Percentiles rank a stretch among this genome's conserved stretches.
Conservation (phyloP, 768 basidiomycete genomes). For the Amanita inopinata region DNA sequence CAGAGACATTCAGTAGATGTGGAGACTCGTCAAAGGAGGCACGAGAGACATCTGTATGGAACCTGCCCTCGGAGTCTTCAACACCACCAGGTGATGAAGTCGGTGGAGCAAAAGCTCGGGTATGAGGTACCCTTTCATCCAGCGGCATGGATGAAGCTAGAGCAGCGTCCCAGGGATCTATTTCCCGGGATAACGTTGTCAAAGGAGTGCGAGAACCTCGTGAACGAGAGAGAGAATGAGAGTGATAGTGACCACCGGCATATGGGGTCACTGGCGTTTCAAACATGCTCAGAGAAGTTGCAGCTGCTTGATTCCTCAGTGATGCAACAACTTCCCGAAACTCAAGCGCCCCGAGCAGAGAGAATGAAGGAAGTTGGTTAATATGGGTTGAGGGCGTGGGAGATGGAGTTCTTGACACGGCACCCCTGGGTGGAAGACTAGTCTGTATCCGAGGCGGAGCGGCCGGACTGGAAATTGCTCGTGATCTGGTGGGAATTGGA, state of each 20-base stretch:
- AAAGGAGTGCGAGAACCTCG: constrained; percentile 17
- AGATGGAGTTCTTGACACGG: constrained; percentile 42
- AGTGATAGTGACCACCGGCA: constrained; percentile 65
- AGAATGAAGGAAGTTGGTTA: constrained; percentile 70
- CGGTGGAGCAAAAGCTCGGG: neutral
- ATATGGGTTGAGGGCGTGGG: constrained; percentile 30
- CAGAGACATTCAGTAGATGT: constrained; percentile 18
- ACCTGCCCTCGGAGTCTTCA: neutral
- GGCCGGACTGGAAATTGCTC: constrained; percentile 29
- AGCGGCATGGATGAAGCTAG: constrained; percentile 28
- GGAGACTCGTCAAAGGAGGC: constrained; percentile 1
- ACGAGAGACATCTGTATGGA: neutral
- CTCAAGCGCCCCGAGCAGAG: constrained; percentile 90
- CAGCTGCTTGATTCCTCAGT: constrained; percentile 59
- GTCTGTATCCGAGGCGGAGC: constrained; percentile 27
- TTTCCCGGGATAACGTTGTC: neutral
- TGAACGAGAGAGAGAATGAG: constrained; percentile 10
- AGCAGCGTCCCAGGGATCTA: constrained; percentile 38
- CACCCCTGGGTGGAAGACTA: constrained; percentile 24
- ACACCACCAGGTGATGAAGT: neutral
- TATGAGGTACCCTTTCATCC: constrained; percentile 32
- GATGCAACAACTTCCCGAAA: constrained; percentile 87
- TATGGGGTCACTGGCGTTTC: constrained; percentile 61
- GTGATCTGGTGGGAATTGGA: constrained; percentile 26
- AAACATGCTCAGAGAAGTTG: constrained; percentile 50